Base-by-base conservation (phyloP, 2,329 filamentous ascomycete species). In the Fusarium sulawesiense region DNA sequence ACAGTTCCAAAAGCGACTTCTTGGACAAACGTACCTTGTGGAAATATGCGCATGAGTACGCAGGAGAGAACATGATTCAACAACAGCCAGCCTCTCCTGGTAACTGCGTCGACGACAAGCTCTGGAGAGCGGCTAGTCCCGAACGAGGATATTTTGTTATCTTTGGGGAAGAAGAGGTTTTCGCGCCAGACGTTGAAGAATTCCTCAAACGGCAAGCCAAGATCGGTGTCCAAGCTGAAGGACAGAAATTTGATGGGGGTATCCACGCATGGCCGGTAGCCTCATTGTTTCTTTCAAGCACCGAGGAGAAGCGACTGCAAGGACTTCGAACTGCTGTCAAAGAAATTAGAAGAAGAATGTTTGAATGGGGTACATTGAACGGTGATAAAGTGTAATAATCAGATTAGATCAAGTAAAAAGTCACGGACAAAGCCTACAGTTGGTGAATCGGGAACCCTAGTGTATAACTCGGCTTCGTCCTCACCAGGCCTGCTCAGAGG, bases 231-330 rank as follows among this genome's bases (percentile, higher is more conserved):
- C 77, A 85, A 40, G 84, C 91, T n/a, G 82, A 84, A 56, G 84
- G 83, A 58, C 83, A 87, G 73, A 87, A 88, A 74, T 89, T 92
- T 70, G 80, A 84, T 29, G 90, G 88, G 16, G 90, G 88, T 4
- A 90, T 96, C 61, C 93, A 97, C 78, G 93, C 91, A 13, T 97
- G 93, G 93, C 92, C 93, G 0, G 90, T 97, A 21, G 91, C 91
- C 12, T 84, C 84, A 48, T 74, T 88, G n/a, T 88, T 89, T 73
- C 77, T 89, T 29, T 84, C 86, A 46, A 81, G 79, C 48, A 82
- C 82, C 27, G 75, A 77, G n/a, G 80, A 83, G 34, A 80, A 84
- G 74, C 84, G 89, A 58, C 76, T 87, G 57, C 83, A 83, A 66
- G 88, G 88, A 5, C 75, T 91, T 67, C 80, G 79, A 69, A 76